Evolutionary conservation across 192 early-diverging fungal genomes (phyloP), one percentile per base, ranked within the genome.

Genomic region (Ambispora gerdemannii): DNA sequence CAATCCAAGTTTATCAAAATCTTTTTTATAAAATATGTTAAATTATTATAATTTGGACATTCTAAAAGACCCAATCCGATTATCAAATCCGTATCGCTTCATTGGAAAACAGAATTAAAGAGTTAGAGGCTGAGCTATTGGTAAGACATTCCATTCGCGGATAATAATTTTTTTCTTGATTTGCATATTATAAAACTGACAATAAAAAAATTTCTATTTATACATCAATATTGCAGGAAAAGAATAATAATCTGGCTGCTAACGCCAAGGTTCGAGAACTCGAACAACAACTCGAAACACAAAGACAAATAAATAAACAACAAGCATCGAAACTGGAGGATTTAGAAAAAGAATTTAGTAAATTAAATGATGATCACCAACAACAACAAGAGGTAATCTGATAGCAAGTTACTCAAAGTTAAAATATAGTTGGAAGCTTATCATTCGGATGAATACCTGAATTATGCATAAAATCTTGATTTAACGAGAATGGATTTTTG

Each of bases 341-440:
- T 65, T 70, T 89, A 58, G 84, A 90, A 62, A 66, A 83, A 59
- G 83, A 89, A 35, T 87, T 80, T 62, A 83, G 82, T 49, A 82
- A 82, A 38, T 75, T 91, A 59, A 82, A 89, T 60, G 90, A 92
- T 58, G 90, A 92, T 53, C 89, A 87, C 76, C 80, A 81, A 52
- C 84, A 85, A 25, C 89, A 90, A 73, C 88, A 90, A 56, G 88
- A 90, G 75, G 89, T 90, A 67, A 72, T 24, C 25, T 6, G 38
- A 43, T 43, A 10, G 15, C 6, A 43, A 43, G 38, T n/a, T n/a
- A n/a, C n/a, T n/a, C n/a, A n/a, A n/a, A n/a, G n/a, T n/a, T n/a
- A n/a, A n/a, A n/a, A n/a, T n/a, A n/a, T n/a, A n/a, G n/a, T n/a
- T n/a, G n/a, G n/a, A n/a, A n/a, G n/a, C n/a, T n/a, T n/a, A n/a